Percentiles rank a stretch among this genome's conserved stretches.
These are phyloP conservation scores for Artemisia annua DNA, from an alignment of 129 eudicot species.

Conservation along the genomic window DNA sequence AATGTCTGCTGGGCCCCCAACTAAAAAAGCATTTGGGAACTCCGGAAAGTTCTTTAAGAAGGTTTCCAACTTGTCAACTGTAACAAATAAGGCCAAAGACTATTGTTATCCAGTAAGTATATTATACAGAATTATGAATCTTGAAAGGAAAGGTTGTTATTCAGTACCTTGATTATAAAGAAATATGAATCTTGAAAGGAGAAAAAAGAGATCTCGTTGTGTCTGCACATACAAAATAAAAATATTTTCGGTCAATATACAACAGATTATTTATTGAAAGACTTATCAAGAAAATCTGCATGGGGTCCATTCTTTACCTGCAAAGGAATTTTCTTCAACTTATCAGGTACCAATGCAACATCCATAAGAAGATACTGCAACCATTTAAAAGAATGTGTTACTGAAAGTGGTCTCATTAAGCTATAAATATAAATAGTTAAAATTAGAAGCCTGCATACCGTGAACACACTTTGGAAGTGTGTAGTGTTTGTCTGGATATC, in stretches of 20 bases:
- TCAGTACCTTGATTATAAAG: slow-evolving; percentile 66
- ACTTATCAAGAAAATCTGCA: neutral
- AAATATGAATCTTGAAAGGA: slow-evolving; percentile 76
- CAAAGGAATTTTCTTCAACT: slow-evolving; percentile 60
- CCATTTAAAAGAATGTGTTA: neutral
- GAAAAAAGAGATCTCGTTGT: slow-evolving; percentile 89
- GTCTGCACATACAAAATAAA: slow-evolving; percentile 43
- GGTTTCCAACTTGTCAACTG: slow-evolving; percentile 70
- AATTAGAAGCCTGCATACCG: slow-evolving; percentile 40
- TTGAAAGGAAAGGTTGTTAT: slow-evolving; percentile 45
- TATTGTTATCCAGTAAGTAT: neutral
- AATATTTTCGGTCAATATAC: neutral
- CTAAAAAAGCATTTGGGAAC: slow-evolving; percentile 74
- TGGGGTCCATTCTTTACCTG: slow-evolving; percentile 49
- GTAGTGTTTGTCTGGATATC: slow-evolving; percentile 89
- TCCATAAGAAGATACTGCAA: slow-evolving; percentile 84
- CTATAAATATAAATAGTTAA: neutral
- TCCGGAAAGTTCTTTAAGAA: slow-evolving; percentile 72
- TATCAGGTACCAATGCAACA: slow-evolving; percentile 65
- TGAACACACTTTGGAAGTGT: slow-evolving; percentile 79
- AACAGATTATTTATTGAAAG: too few species aligned
- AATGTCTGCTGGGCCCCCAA: slow-evolving; percentile 77
- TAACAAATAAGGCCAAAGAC: neutral
- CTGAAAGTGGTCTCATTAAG: neutral
- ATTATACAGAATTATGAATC: slow-evolving; percentile 54